phyloP scores from a whole-genome alignment of 306 rosid species.

The Pyrus communis region DNA sequence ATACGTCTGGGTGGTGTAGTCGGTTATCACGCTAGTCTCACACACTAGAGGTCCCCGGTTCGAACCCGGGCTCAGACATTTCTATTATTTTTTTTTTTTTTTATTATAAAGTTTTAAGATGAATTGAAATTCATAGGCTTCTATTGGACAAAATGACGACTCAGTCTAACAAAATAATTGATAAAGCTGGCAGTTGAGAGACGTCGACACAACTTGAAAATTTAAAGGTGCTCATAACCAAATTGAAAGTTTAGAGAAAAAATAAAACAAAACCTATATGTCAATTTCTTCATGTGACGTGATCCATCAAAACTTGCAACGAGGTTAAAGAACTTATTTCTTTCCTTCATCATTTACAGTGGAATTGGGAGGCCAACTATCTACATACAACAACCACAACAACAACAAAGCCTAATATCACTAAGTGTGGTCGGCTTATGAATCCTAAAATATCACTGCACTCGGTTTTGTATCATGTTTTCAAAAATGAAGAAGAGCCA shows the following conservation, averaged over 20 bases:
- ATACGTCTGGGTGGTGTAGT: constrained; percentile 65
- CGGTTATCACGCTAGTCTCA: constrained; percentile 90
- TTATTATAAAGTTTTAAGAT: no score
- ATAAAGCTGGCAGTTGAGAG: neutral
- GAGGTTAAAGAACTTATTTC: neutral
- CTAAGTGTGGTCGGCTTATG: no score
- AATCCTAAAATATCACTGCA: rapidly evolving
- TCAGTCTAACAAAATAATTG: no score
- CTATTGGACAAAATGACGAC: no score
- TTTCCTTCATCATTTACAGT: neutral
- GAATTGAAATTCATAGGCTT: no score
- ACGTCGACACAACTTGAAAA: neutral
- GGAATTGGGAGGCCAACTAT: neutral
- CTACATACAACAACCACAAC: neutral
- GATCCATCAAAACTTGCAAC: no score
- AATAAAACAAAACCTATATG: no score
- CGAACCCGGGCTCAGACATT: constrained; percentile 79
- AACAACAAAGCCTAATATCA: no score
- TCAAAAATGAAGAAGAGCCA: neutral
- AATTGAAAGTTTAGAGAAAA: no score
- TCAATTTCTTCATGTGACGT: no score
- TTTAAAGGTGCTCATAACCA: no score
- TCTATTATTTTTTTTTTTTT: neutral
- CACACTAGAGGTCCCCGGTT: constrained; percentile 87
- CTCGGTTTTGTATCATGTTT: no score